Percentiles rank a stretch among this genome's conserved stretches.
These are phyloP conservation scores for Yamagishiella unicocca DNA, from an alignment of 139 green algal species.

Conservation along the genomic window DNA sequence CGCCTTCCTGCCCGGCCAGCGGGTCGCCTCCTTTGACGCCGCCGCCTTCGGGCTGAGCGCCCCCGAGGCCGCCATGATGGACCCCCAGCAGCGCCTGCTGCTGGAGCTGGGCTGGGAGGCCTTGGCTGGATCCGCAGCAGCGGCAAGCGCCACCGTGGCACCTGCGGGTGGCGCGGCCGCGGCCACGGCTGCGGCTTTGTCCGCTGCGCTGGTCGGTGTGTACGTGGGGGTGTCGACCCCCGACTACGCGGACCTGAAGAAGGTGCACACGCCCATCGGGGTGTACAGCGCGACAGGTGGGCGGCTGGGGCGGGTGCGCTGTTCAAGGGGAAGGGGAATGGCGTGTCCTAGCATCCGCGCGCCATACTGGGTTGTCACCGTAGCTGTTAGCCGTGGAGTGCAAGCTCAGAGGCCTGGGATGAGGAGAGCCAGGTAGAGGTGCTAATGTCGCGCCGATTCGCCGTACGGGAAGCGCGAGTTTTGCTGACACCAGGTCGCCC, in stretches of 20 bases:
- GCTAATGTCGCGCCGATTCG: no score
- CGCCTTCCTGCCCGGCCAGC: constrained; percentile 56
- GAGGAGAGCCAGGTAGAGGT: no score
- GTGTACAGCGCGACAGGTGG: constrained; percentile 75
- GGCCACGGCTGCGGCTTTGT: neutral
- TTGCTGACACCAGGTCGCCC: no score
- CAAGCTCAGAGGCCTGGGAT: no score
- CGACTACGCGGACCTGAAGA: constrained; percentile 72
- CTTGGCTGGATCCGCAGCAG: neutral
- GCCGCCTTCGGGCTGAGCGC: constrained; percentile 74
- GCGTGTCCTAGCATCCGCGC: no score
- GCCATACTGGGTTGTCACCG: no score
- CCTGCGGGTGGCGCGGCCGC: neutral
- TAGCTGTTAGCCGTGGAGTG: no score
- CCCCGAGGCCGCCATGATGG: constrained; percentile 81
- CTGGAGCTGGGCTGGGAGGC: constrained; percentile 68
- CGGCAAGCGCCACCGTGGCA: neutral
- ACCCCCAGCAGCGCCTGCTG: constrained; percentile 92
- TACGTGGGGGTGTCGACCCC: constrained; percentile 70
- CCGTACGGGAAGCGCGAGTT: no score
- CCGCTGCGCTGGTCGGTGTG: constrained; percentile 39
- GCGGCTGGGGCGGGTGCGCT: neutral
- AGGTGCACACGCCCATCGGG: constrained; percentile 60
- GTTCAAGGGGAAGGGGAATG: no score
- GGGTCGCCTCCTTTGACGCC: constrained; percentile 77